Percentiles rank a stretch among this genome's conserved stretches.
phyloP scores from a whole-genome alignment of 805 yeast species.

The Kuraishia floccosa region DNA sequence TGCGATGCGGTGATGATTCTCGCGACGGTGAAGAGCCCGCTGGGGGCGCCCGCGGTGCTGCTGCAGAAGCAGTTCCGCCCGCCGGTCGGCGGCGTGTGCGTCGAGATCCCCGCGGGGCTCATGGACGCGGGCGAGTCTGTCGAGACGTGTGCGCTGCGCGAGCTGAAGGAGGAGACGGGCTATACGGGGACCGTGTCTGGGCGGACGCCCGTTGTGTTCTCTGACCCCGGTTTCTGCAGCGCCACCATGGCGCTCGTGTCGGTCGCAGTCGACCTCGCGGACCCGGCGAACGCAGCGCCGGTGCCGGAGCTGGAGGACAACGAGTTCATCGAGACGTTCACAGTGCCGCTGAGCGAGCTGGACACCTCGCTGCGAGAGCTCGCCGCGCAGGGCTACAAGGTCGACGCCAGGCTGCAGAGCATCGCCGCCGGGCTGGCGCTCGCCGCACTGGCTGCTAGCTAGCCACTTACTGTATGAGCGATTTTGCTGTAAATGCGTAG shows the following conservation, averaged over 20 bases:
- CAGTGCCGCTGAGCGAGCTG: constrained; percentile 47
- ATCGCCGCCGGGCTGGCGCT: constrained; percentile 71
- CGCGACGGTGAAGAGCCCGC: constrained; percentile 48
- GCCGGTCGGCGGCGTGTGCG: constrained; percentile 78
- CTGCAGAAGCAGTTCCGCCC: constrained; percentile 90
- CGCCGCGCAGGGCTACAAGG: constrained; percentile 52
- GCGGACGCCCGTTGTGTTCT: constrained; percentile 20
- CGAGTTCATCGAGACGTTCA: constrained; percentile 87
- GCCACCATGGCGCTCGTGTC: constrained; percentile 76
- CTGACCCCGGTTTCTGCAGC: constrained; percentile 71
- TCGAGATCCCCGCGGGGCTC: constrained; percentile 93
- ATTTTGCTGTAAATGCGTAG: too few species aligned
- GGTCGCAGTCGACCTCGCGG: constrained; percentile 62
- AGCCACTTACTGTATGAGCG: too few species aligned
- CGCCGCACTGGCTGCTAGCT: too few species aligned
- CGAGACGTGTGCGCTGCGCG: constrained; percentile 77
- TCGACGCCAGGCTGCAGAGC: constrained; percentile 84
- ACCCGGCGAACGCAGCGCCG: constrained; percentile 59
- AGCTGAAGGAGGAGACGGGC: constrained; percentile 88
- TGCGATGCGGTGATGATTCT: constrained; percentile 90
- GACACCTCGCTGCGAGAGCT: constrained; percentile 41
- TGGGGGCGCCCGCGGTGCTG: constrained; percentile 33
- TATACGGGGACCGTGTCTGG: constrained; percentile 53
- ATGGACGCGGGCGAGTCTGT: constrained; percentile 76
- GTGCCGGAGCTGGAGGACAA: constrained; percentile 72